Conservation (phyloP, 2,329 filamentous ascomycete genomes). For the Tolypocladium paradoxum region DNA sequence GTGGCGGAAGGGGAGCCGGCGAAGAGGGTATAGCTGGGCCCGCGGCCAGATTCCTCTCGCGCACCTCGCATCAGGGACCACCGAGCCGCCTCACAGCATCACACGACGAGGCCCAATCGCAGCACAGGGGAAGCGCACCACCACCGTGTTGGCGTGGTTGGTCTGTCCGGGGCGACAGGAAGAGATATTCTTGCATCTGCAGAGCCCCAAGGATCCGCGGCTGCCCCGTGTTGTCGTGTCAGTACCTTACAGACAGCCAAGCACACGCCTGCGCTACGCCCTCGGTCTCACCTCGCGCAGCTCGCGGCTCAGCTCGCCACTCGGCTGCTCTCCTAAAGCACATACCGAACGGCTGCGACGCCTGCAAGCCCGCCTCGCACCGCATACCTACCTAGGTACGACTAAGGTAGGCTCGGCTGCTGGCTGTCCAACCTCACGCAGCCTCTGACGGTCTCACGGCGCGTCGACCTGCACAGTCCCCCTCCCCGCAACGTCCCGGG, state of each 20-base stretch:
- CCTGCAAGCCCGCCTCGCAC: neutral
- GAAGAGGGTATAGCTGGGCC: neutral
- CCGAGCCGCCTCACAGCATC: neutral
- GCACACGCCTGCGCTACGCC: neutral
- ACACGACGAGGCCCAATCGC: neutral
- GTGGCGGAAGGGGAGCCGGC: neutral
- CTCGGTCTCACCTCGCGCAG: neutral
- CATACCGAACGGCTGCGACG: neutral
- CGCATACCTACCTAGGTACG: too few species aligned
- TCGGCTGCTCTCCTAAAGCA: neutral
- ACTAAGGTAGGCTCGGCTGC: neutral
- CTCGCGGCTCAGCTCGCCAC: neutral
- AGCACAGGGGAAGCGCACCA: neutral
- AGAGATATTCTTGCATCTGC: neutral
- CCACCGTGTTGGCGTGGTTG: neutral
- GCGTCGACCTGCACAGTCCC: neutral
- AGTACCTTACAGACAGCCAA: neutral
- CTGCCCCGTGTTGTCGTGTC: neutral
- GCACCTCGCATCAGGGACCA: neutral
- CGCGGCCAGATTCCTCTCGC: neutral
- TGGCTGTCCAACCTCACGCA: neutral
- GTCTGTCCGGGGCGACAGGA: neutral
- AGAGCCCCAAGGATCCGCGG: neutral
- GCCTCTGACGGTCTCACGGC: neutral
- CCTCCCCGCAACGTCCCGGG: slow-evolving; percentile 3